Percentiles rank a stretch among this genome's conserved stretches.
These are phyloP conservation scores for Selenicereus undatus DNA, from an alignment of 148 eudicot species.

Conservation along the genomic window DNA sequence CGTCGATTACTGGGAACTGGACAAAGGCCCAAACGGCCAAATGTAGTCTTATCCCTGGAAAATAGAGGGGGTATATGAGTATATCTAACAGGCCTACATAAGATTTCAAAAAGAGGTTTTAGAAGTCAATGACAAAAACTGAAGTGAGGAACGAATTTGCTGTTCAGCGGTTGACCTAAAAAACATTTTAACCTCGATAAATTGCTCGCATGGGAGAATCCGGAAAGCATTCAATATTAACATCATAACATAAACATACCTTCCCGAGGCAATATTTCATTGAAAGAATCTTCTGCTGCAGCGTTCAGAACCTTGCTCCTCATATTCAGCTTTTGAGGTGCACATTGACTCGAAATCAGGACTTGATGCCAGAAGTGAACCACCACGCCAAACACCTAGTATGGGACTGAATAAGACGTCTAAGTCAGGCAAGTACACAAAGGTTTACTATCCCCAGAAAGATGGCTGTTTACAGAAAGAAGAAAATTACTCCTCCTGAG, in stretches of 20 bases:
- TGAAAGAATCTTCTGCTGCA: constrained; percentile 87
- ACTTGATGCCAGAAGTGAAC: constrained; percentile 93
- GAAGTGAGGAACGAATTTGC: not conserved
- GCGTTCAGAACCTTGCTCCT: constrained; percentile 89
- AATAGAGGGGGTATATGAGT: not conserved
- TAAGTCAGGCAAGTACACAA: constrained; percentile 2
- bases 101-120: not conserved
- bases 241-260: not conserved
- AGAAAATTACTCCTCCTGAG: constrained; percentile 80
- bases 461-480: not conserved
- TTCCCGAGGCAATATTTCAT: constrained; percentile 17
- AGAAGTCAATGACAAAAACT: too few relatives aligned
- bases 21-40: not conserved
- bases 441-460: not conserved
- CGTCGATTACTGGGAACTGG: not conserved
- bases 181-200: not conserved
- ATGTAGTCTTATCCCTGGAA: not conserved
- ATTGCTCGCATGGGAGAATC: not conserved
- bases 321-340: constrained; percentile 87
- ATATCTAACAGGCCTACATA: not conserved
- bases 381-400: constrained; percentile 98
- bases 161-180: not conserved
- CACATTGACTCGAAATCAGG: constrained; percentile 97
- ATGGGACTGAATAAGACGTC: constrained; percentile 61
- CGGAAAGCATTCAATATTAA: not conserved